Conservation (phyloP, 306 rosid genomes). For the Arachis stenosperma region DNA sequence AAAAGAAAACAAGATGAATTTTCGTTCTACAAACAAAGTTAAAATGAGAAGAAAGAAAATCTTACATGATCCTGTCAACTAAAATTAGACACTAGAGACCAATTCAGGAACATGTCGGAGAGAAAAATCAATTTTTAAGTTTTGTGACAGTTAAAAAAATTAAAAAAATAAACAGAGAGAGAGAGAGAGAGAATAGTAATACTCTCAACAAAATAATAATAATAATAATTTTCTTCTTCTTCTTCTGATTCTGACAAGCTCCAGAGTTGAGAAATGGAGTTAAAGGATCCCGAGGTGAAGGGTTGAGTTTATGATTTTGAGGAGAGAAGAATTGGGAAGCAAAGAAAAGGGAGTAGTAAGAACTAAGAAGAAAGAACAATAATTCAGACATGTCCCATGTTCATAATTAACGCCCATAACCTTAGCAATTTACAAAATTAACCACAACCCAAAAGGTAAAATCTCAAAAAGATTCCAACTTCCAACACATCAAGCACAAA, state of each 20-base stretch:
- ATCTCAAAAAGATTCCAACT: slow-evolving; percentile 7
- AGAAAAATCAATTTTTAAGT: slow-evolving; percentile 11
- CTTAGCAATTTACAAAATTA: slow-evolving; percentile 30
- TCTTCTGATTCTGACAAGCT: slow-evolving; percentile 30
- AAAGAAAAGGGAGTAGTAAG: neutral
- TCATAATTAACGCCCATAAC: slow-evolving; percentile 30
- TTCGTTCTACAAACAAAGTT: slow-evolving; percentile 5
- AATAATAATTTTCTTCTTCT: slow-evolving; percentile 38
- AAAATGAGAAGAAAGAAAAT: slow-evolving; percentile 30
- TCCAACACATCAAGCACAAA: slow-evolving; percentile 30
- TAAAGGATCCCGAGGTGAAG: slow-evolving; percentile 52
- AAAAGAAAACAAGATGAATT: neutral
- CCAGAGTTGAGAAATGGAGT: slow-evolving; percentile 10
- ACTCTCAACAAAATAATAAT: neutral
- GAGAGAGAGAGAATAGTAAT: neutral
- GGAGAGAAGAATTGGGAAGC: slow-evolving; percentile 32
- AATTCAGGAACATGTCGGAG: slow-evolving; percentile 25
- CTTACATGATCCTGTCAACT: slow-evolving; percentile 37
- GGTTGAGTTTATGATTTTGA: slow-evolving; percentile 26
- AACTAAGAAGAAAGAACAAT: slow-evolving; percentile 1
- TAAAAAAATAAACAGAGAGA: neutral
- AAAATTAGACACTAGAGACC: slow-evolving; percentile 13
- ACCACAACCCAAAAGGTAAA: slow-evolving; percentile 23
- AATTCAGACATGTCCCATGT: slow-evolving; percentile 34
- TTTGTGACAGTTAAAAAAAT: slow-evolving; percentile 24